A percentile compares a stretch with the other conserved stretches of the same genome.
Evolutionary conservation across 441 rosid species (phyloP).

Genomic region (Populus hybrid): DNA sequence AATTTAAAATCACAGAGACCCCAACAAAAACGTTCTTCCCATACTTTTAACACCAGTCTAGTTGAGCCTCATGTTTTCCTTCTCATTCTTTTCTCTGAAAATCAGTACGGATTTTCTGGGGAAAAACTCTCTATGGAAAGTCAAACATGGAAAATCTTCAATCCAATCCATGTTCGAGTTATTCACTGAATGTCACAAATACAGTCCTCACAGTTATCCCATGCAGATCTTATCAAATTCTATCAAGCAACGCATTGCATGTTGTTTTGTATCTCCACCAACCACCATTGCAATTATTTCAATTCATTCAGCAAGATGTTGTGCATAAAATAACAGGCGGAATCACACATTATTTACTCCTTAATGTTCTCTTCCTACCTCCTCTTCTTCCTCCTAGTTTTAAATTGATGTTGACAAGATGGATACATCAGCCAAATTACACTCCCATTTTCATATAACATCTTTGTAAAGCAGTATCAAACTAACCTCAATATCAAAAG

Average conservation of each 20-base stretch:
- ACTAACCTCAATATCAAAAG: slow-evolving; percentile 92
- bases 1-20: not conserved
- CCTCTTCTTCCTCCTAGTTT: not conserved
- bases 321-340: not conserved
- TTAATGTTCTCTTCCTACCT: not conserved
- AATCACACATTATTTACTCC: not conserved
- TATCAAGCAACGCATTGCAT: not conserved
- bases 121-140: not conserved
- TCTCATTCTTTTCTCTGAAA: not conserved
- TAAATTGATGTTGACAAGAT: not conserved
- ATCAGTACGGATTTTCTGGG: not conserved
- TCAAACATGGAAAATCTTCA: not conserved
- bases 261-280: not conserved
- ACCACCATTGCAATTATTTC: not conserved
- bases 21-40: not conserved
- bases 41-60: not conserved
- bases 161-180: not conserved
- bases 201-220: not conserved
- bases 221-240: not conserved
- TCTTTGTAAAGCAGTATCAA: slow-evolving; percentile 7
- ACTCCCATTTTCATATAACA: not conserved
- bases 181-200: not conserved
- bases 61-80: not conserved
- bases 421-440: no score
- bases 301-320: not conserved